A percentile compares a stretch with the other conserved stretches of the same genome.
Conservation (phyloP, 2,329 filamentous ascomycete genomes). For the Colletotrichum acutatum region DNA sequence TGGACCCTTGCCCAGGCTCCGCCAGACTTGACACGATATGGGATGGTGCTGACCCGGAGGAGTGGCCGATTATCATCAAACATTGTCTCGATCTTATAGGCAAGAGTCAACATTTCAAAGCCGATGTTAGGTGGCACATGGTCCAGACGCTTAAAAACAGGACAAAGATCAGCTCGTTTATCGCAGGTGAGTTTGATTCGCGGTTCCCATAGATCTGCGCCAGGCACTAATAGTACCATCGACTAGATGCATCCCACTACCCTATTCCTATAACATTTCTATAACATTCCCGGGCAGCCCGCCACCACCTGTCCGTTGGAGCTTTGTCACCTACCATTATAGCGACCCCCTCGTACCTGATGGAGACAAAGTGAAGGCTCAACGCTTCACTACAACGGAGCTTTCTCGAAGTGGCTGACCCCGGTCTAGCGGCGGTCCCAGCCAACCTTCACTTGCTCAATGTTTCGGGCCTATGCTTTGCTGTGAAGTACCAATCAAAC, state of each 20-base stretch:
- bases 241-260: background rate
- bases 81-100: background rate
- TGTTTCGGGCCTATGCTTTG: no score
- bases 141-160: conserved; percentile 1
- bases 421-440: no score
- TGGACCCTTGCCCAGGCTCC: no score
- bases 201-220: background rate
- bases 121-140: conserved; percentile 1
- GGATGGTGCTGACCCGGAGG: background rate
- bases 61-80: background rate
- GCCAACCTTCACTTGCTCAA: no score
- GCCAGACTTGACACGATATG: no score
- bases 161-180: conserved; percentile 5
- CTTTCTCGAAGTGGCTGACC: no score
- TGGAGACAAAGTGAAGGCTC: background rate
- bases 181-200: background rate
- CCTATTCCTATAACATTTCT: no score
- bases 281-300: no score
- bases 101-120: background rate
- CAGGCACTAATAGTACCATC: background rate
- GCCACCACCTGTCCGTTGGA: no score
- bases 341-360: conserved; percentile 19
- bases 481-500: no score
- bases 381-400: conserved; percentile 2
- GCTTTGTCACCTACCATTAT: background rate